These are phyloP conservation scores for Leptographium galeiforme DNA, from an alignment of 2,329 filamentous ascomycete genomes.

Conservation along the genomic window DNA sequence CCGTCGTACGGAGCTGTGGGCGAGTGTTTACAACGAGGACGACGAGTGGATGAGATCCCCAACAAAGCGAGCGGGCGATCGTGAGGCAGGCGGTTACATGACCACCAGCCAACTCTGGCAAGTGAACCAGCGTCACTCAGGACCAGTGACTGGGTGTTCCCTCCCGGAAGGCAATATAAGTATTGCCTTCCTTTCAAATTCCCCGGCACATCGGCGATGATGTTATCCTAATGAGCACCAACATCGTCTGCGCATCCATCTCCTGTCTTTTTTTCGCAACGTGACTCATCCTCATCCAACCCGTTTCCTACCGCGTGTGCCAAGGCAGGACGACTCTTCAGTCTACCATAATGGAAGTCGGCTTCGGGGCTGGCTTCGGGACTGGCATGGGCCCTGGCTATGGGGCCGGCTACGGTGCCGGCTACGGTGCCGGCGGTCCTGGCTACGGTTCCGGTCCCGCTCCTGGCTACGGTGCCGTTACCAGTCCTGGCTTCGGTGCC, in stretches of 20 bases:
- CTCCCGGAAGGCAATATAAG: background rate
- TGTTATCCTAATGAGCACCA: conserved; percentile 1
- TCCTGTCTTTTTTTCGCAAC: too few relatives aligned
- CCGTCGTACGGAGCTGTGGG: background rate
- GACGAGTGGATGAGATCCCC: background rate
- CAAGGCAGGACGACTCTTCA: too few relatives aligned
- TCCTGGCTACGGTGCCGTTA: too few relatives aligned
- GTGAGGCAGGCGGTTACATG: background rate
- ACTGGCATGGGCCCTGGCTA: too few relatives aligned
- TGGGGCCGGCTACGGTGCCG: too few relatives aligned
- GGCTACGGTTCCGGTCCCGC: background rate
- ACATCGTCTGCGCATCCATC: background rate
- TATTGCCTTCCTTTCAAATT: background rate
- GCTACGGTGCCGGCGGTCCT: too few relatives aligned
- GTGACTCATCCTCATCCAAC: too few relatives aligned
- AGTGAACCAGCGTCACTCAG: background rate
- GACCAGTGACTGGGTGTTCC: too few relatives aligned
- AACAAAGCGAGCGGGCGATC: background rate
- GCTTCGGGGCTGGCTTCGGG: too few relatives aligned
- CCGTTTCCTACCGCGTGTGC: background rate
- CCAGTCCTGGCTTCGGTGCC: too few relatives aligned
- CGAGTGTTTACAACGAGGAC: background rate
- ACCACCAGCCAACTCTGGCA: background rate
- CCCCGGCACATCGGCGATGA: background rate
- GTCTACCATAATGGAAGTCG: too few relatives aligned